Evolutionary conservation across 2,329 filamentous ascomycete genomes (phyloP), one percentile per base, ranked within the genome.

Genomic region (Talaromyces islandicus): DNA sequence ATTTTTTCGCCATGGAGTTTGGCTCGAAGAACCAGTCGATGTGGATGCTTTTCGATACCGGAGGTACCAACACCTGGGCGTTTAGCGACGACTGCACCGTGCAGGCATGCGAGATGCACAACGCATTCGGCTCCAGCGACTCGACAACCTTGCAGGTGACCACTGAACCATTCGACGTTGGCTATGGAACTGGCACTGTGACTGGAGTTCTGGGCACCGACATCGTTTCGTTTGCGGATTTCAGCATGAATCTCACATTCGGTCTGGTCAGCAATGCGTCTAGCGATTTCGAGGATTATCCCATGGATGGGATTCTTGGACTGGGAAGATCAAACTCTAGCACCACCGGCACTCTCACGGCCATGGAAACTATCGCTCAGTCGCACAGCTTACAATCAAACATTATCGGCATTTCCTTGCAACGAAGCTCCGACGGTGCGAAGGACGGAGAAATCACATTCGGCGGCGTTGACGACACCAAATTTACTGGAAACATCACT

Each of bases 281-380:
- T 0, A 75, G 85, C 56, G 87, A 94, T 64, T 96, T 96, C 72
- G 75, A 79, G 29, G 82, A 83, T 57, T 96, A 93, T 67, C 88
- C 90, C 1, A 92, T 96, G 73, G 92, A 96, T 71, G 92, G 92
- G 25, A 95, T 96, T 54, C 77, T 96, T 2, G 92, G 91, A 4
- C 77, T 96, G 25, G 88, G 89, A 17, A 86, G 87, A 66, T 82
- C 82, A 62, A 77, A 80, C 11, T 83, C 82, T 2, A 78, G 77
- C 38, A 82, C 56, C 6, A 60, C 41, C 19, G 62, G 62, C 17
- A 54, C 56, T n/a, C 54, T 54, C 11, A 58, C 56, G 17, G 58
- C 55, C 19, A 64, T 94, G 70, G 79, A 88, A 43, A 77, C 81
- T 1, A 74, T 95, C 51, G 77, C 79, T 17, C 68, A 81, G 1